These are phyloP conservation scores for Wallacemonas collosoma DNA, from an alignment of 208 protist species.

Conservation along the genomic window DNA sequence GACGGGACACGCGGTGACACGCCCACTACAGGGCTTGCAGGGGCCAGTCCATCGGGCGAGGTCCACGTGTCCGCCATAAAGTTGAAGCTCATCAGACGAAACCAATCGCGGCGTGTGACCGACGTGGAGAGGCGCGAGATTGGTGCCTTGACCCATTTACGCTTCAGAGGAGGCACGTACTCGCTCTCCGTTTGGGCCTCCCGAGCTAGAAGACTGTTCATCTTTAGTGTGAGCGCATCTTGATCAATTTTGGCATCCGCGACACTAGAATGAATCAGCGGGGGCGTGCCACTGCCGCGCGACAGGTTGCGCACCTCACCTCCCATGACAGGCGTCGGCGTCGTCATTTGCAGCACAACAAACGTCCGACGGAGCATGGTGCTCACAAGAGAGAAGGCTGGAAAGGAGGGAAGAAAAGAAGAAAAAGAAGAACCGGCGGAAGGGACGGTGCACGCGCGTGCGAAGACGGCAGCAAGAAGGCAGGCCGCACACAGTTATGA, in stretches of 20 bases:
- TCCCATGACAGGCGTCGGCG: background rate
- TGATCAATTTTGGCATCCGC: conserved; percentile 37
- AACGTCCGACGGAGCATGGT: conserved; percentile 26
- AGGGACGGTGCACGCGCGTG: conserved; percentile 6
- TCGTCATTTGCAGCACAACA: background rate
- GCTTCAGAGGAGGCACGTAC: conserved; percentile 47
- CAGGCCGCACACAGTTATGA: too few relatives aligned
- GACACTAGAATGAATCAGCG: conserved; percentile 48
- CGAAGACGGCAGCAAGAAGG: background rate
- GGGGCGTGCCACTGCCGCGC: conserved; percentile 9
- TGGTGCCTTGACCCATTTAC: conserved; percentile 68
- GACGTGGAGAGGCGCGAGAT: conserved; percentile 67
- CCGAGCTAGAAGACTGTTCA: conserved; percentile 34
- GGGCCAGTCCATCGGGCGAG: background rate
- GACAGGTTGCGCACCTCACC: conserved; percentile 5
- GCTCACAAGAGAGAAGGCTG: too few relatives aligned
- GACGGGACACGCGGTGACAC: conserved; percentile 50
- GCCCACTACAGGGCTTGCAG: conserved; percentile 59
- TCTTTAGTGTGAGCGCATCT: conserved; percentile 36
- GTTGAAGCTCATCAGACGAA: conserved; percentile 89
- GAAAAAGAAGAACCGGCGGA: background rate
- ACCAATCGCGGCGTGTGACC: conserved; percentile 71
- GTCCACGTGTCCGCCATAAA: conserved; percentile 75
- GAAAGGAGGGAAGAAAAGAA: background rate
- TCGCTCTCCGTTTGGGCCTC: conserved; percentile 24